Percentiles rank a stretch among this genome's conserved stretches.
Evolutionary conservation across 176 grass and related monocot species (phyloP).

Genomic region (sorghum (Sorghum bicolor)): DNA sequence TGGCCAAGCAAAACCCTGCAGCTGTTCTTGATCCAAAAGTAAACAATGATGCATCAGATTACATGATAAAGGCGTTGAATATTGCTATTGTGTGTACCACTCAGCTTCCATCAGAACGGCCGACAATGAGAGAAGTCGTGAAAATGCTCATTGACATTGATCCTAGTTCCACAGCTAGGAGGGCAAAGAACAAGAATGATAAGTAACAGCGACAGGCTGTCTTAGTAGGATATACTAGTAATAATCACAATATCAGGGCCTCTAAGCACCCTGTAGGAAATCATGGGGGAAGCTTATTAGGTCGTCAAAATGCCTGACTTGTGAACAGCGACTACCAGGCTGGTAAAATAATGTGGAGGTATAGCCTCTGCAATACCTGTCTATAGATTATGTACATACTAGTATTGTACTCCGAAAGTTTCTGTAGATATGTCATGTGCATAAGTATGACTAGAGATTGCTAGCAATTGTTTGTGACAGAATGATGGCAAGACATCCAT

Average conservation of each 20-base stretch:
- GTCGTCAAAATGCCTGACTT: background rate
- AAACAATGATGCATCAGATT: constrained; percentile 34
- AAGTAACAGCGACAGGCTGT: background rate
- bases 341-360: constrained; percentile 23
- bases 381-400: constrained; percentile 21
- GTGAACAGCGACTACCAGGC: constrained; percentile 20
- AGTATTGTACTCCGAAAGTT: background rate
- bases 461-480: background rate
- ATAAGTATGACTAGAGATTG: background rate
- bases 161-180: constrained; percentile 19
- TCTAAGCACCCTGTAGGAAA: constrained; percentile 21
- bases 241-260: background rate
- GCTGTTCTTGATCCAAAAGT: constrained; percentile 49
- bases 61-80: constrained; percentile 62
- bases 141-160: constrained; percentile 68
- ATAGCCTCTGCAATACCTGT: constrained; percentile 33
- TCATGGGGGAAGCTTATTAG: constrained; percentile 21
- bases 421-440: background rate
- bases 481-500: background rate
- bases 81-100: constrained; percentile 53
- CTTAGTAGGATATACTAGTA: constrained; percentile 16
- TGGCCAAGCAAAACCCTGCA: constrained; percentile 31
- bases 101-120: constrained; percentile 42
- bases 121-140: constrained; percentile 67
- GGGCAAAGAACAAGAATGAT: constrained; percentile 32